phyloP scores from a whole-genome alignment of 208 protist species.

The Leishmania major region DNA sequence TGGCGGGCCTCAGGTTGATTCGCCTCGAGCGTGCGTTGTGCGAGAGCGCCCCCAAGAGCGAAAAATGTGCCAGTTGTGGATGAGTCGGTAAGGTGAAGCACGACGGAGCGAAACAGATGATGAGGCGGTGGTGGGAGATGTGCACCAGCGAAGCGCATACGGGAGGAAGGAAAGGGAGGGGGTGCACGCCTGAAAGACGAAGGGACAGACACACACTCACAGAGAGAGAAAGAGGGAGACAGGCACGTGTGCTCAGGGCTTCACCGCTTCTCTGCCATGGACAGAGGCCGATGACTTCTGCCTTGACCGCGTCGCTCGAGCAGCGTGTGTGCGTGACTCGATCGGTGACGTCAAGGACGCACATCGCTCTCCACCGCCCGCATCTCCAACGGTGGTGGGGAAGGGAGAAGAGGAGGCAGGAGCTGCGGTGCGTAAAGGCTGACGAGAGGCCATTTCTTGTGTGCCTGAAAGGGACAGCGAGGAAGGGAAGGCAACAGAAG shows the following conservation, averaged over 20 bases:
- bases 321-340: background rate
- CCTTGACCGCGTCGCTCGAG: background rate
- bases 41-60: background rate
- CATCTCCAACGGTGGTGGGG: background rate
- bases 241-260: background rate
- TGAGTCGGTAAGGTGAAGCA: background rate
- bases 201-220: background rate
- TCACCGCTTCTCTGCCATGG: background rate
- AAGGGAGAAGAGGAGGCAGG: background rate
- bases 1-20: background rate
- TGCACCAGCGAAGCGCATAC: too few species aligned
- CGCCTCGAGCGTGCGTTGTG: background rate
- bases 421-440: background rate
- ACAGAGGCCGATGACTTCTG: background rate
- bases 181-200: background rate
- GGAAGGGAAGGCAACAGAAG: background rate
- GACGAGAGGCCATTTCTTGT: background rate
- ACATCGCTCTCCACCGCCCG: background rate
- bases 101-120: slow-evolving; percentile 7
- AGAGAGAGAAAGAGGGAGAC: background rate
- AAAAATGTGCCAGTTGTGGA: background rate
- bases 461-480: background rate
- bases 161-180: background rate
- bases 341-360: background rate
- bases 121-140: background rate